Conservation (phyloP, 768 basidiomycete genomes). For the Postia placenta region DNA sequence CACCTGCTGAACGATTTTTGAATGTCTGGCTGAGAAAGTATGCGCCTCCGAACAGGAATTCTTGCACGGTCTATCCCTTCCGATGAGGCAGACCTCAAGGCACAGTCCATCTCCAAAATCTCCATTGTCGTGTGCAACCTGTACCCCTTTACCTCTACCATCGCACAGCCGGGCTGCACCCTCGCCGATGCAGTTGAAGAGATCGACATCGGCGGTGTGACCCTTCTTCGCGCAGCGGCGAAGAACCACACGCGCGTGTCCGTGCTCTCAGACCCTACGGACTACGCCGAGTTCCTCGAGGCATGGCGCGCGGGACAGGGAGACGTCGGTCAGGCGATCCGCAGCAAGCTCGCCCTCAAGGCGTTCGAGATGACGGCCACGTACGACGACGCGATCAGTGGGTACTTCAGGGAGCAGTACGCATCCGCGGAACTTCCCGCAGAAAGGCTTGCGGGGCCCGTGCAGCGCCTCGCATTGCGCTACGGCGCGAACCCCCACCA, state of each 20-base stretch:
- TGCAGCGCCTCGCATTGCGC: slow-evolving; percentile 81
- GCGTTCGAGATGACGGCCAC: slow-evolving; percentile 95
- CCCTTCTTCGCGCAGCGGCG: slow-evolving; percentile 93
- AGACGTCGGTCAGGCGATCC: slow-evolving; percentile 62
- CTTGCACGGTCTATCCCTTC: slow-evolving; percentile 88
- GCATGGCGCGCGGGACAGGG: slow-evolving; percentile 75
- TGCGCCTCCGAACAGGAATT: slow-evolving; percentile 53
- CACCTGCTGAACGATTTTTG: too few species aligned
- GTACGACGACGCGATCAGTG: slow-evolving; percentile 94
- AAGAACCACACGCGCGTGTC: slow-evolving; percentile 96
- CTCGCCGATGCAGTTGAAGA: slow-evolving; percentile 93
- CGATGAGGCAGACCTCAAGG: slow-evolving; percentile 78
- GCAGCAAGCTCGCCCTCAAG: slow-evolving; percentile 84
- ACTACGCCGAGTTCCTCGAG: slow-evolving; percentile 78
- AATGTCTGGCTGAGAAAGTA: background rate
- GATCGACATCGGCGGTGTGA: slow-evolving; percentile 98
- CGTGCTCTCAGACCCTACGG: slow-evolving; percentile 81
- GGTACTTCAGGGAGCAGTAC: slow-evolving; percentile 95
- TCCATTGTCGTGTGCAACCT: slow-evolving; percentile 98
- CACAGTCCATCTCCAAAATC: slow-evolving; percentile 86
- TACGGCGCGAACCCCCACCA: slow-evolving; percentile 99
- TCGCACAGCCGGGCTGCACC: slow-evolving; percentile 83
- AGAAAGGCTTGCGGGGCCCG: slow-evolving; percentile 57
- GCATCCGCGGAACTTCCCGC: slow-evolving; percentile 67
- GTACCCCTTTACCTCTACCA: slow-evolving; percentile 92